Conservation (phyloP, 192 early-diverging fungal genomes). For the Podila minutissima region DNA sequence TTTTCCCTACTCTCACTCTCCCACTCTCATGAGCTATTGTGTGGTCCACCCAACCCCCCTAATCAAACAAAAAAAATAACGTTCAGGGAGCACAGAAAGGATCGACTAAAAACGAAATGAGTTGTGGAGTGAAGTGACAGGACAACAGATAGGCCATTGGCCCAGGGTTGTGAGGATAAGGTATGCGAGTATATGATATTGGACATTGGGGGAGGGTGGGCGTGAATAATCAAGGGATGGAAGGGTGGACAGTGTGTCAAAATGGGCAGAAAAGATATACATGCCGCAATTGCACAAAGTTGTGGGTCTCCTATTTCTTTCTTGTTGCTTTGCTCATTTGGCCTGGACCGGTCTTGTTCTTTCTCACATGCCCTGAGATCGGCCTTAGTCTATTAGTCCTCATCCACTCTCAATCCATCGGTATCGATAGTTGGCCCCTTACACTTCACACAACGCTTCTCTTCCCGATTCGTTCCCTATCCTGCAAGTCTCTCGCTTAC, state of each 20-base stretch:
- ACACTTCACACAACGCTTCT: no score
- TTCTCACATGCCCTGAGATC: no score
- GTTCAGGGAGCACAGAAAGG: neutral
- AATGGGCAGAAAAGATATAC: neutral
- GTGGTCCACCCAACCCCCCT: neutral
- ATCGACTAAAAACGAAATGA: neutral
- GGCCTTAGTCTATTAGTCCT: no score
- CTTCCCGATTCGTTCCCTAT: no score
- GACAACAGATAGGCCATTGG: neutral
- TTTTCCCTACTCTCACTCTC: neutral
- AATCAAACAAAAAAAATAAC: neutral
- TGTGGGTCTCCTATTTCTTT: neutral
- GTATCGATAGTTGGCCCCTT: no score
- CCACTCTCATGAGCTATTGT: neutral
- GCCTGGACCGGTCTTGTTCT: no score
- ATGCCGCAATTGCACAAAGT: neutral
- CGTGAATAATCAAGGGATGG: neutral
- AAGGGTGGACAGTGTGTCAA: neutral
- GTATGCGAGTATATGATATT: neutral
- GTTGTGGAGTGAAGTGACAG: neutral
- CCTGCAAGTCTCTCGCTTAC: no score
- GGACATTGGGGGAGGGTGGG: neutral
- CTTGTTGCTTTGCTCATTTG: neutral
- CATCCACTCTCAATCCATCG: no score
- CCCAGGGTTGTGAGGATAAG: neutral